Base-by-base conservation (phyloP, 306 rosid species). In the Castanea mollissima region DNA sequence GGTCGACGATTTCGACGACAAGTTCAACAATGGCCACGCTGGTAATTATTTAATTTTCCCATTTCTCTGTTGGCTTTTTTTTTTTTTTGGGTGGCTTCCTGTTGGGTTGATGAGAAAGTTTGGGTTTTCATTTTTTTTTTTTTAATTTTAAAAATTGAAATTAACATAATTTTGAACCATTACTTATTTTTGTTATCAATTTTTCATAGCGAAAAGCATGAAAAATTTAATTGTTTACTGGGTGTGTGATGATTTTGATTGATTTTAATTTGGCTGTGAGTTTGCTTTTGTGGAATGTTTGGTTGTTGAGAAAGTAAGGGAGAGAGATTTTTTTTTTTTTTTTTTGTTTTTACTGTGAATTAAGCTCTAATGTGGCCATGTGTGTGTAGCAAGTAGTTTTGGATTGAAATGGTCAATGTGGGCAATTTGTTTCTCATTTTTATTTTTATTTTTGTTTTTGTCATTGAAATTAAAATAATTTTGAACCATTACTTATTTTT, bases 1-100 rank as follows among this genome's bases (percentile, higher is more conserved):
- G n/a, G 83, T 52, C 29, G 75, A 80, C 4, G 87, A 76, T 29
- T 44, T 79, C 57, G 57, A 82, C 41, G 76, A 70, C 57, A 35
- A 46, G 9, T 75, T 81, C 71, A 55, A 59, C 18, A 87, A 89
- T 80, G 91, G 89, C 34, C 84, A 73, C 55, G 75, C 88, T 21
- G 80, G 67, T 59, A 76, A 71, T 68, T 78, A 85, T 41, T 88
- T 90, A 85, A 82, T 56, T 20, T 62, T 12, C 75, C 55, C 10
- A 68, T 16, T 44, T 68, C 5, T 29, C 44, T 2, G 21, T 16
- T 71, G 19, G 14, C 0, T 35, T 55, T 6, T 16, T 14, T 6
- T 16, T 14, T 25, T 25, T 25, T 25, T 18, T 19, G 6, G 69
- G 59, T 69, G 14, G 25, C 29, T 5, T 23, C 1, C 18, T 56